Base-by-base conservation (phyloP, 768 basidiomycete species). In the Brasilioporus rufonigricans region DNA sequence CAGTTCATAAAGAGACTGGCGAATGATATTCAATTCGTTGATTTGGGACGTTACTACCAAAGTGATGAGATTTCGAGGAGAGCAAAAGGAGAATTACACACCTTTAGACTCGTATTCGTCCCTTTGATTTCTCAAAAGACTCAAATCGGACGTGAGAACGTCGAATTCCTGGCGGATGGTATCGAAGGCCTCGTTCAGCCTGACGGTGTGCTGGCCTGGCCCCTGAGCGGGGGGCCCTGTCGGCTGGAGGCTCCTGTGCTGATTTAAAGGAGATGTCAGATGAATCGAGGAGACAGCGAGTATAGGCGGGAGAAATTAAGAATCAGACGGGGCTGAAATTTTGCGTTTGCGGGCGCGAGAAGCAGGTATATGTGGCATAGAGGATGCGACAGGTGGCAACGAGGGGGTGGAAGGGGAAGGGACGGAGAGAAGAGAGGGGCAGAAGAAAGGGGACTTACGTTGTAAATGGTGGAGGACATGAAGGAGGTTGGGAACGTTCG, bases 21-120 rank as follows among this genome's bases (percentile, higher is more conserved):
- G 84, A 64, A 99, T 93, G 66, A 87, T 84, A 61, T 88, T 90
- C 51, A 98, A 77, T 68, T 98, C 96, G 68, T 85, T 89, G 58
- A 98, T 86, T 72, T 98, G 96, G 26, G 78, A 77, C 5, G 81
- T 80, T 46, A 92, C 91, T 92, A 67, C 1, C 23, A 26, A 47
- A 11, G 49, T 4, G 48, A 55, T 64, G 52, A 60, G 56, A 38
- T 38, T 50, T 48, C n/a, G 35, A 46, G 33, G 50, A 7, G 24
- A 43, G 50, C 27, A n/a, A 56, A 44, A 23, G 24, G 9, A 18
- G 44, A 40, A 38, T 44, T 44, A 29, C 19, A 33, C 23, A 95
- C 96, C 82, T 80, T 93, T 94, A 7, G 76, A 77, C 73, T 98
- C 95, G 67, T 86, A 90, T 53, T 98, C 96, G 61, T 97, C 94